Evolutionary conservation across 1,284 basidiomycete genomes (phyloP).

Genomic region (Ganoderma sp.): DNA sequence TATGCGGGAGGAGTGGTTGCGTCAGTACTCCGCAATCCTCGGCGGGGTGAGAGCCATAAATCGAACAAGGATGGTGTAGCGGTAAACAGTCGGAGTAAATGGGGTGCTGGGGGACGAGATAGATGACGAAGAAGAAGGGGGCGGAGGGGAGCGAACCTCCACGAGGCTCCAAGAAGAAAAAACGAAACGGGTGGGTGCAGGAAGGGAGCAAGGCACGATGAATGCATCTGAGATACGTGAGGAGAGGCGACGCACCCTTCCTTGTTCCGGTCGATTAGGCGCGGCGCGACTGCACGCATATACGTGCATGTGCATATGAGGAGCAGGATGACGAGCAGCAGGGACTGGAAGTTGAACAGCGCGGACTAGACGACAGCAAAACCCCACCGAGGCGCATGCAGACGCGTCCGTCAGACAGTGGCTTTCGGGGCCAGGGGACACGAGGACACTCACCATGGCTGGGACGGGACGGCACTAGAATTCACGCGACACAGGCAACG

Average conservation of each 20-base stretch:
- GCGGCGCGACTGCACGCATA: constrained; percentile 86
- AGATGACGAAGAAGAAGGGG: neutral
- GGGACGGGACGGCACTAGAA: neutral
- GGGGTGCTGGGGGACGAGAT: neutral
- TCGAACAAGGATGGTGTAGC: neutral
- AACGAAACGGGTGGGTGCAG: neutral
- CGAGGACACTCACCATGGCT: constrained; percentile 3
- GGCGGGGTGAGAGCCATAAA: neutral
- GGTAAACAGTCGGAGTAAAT: neutral
- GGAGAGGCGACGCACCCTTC: constrained; percentile 73
- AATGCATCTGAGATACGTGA: constrained; percentile 7
- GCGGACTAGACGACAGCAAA: constrained; percentile 70
- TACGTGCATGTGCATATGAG: constrained; percentile 98
- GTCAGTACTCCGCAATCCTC: neutral
- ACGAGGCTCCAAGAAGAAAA: neutral
- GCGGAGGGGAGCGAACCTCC: neutral
- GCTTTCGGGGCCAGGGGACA: neutral
- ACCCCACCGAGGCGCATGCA: neutral
- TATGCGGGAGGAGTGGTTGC: neutral
- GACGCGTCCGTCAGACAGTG: neutral
- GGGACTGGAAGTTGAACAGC: constrained; percentile 96
- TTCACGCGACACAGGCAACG: neutral
- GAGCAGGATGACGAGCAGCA: constrained; percentile 91
- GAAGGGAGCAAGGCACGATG: neutral
- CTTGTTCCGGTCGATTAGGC: constrained; percentile 92